Percentiles rank a stretch among this genome's conserved stretches.
Evolutionary conservation across 2,329 filamentous ascomycete species (phyloP).

Genomic region (Geosmithia morbida): DNA sequence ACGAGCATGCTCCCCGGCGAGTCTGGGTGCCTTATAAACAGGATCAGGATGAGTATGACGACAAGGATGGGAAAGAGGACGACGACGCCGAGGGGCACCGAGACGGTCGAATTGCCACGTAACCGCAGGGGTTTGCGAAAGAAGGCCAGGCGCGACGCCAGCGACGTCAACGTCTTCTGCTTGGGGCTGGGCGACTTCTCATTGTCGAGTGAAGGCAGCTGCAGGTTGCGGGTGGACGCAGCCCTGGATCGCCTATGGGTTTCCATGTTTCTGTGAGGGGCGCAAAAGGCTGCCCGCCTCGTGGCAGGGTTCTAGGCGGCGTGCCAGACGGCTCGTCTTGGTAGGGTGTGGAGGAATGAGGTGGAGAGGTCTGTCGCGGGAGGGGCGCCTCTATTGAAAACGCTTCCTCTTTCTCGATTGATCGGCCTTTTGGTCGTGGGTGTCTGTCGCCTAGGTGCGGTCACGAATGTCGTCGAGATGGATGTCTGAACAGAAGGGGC

Average conservation of each 20-base stretch:
- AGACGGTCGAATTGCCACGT: slow-evolving; percentile 82
- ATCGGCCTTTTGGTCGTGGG: background rate
- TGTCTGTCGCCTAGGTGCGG: background rate
- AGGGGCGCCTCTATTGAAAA: background rate
- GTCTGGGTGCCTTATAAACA: slow-evolving; percentile 79
- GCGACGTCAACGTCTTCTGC: slow-evolving; percentile 14
- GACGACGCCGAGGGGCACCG: slow-evolving; percentile 83
- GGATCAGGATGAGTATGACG: slow-evolving; percentile 75
- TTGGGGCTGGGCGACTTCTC: slow-evolving; percentile 20
- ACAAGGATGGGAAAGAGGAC: slow-evolving; percentile 86
- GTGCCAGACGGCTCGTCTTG: background rate
- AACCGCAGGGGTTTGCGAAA: slow-evolving; percentile 77
- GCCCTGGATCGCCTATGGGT: slow-evolving; percentile 35
- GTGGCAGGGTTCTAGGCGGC: slow-evolving; percentile 1
- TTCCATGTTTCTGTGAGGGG: slow-evolving; percentile 29
- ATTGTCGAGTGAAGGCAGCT: slow-evolving; percentile 35
- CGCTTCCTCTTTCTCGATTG: background rate
- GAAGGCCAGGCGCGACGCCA: slow-evolving; percentile 52
- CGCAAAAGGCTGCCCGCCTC: background rate
- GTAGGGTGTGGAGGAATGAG: background rate
- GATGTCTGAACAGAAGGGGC: background rate
- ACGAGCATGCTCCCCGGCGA: slow-evolving; percentile 72
- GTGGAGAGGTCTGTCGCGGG: background rate
- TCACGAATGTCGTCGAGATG: background rate
- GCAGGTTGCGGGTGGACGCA: slow-evolving; percentile 5